Percentiles rank a stretch among this genome's conserved stretches.
Conservation (phyloP, 1,284 basidiomycete species). For the Agroathelia rolfsii region DNA sequence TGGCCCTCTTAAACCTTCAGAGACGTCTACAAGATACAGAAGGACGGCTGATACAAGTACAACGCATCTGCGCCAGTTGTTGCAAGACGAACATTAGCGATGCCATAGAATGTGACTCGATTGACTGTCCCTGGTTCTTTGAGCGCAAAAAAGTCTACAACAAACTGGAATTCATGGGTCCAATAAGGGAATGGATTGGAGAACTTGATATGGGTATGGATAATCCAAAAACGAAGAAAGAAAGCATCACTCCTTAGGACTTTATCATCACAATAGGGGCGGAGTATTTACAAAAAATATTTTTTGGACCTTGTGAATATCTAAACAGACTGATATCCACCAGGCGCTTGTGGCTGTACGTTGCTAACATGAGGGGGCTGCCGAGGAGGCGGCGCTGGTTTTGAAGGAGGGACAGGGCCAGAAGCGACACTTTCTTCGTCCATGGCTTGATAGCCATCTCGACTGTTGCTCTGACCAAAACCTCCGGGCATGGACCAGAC, state of each 20-base stretch:
- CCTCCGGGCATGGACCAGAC: constrained; percentile 85
- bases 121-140: constrained; percentile 81
- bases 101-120: constrained; percentile 63
- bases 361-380: constrained; percentile 13
- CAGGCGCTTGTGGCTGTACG: constrained; percentile 27
- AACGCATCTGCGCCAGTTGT: constrained; percentile 68
- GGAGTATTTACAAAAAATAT: too few species aligned
- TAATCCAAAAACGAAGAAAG: constrained; percentile 1
- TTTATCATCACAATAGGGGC: too few species aligned
- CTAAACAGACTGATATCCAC: constrained; percentile 47
- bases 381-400: constrained; percentile 15
- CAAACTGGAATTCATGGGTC: constrained; percentile 37
- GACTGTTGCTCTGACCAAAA: constrained; percentile 45
- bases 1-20: constrained; percentile 52
- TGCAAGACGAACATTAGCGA: constrained; percentile 46
- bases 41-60: constrained; percentile 42
- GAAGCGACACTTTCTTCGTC: constrained; percentile 45
- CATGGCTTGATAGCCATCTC: constrained; percentile 66
- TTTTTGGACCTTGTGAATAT: too few species aligned
- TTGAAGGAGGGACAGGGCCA: constrained; percentile 24
- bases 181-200: background rate
- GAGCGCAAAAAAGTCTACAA: constrained; percentile 57
- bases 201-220: background rate
- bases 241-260: background rate
- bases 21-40: constrained; percentile 52